Evolutionary conservation across 192 early-diverging fungal genomes (phyloP), one percentile per base, ranked within the genome.

Genomic region (Backusella psychrophila): DNA sequence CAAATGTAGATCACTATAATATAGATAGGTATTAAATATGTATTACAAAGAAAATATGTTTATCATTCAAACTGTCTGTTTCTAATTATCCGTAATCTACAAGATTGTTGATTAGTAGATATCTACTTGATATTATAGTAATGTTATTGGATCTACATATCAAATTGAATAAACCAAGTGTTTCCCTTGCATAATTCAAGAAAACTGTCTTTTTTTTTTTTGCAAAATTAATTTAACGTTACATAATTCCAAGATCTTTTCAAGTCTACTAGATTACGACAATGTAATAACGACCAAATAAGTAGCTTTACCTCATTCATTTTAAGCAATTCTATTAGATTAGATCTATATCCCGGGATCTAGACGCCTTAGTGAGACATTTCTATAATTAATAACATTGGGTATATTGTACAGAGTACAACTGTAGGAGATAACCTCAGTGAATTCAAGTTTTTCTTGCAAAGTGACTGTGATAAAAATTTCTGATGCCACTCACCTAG

Each of bases 401-500:
- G n/a, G 53, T n/a, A 63, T 63, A 63, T 26, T 29, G 56, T 63
- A 63, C 56, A 56, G 56, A 63, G 56, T 63, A 29, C 56, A 14
- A 63, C 56, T 63, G 26, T 63, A 63, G 26, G 8, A 26, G 56
- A 63, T 63, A 63, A 4, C 56, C 12, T 23, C 1, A 63, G 11
- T 9, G 29, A 63, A 6, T 23, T 29, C 9, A 29, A 12, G 56
- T 11, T 29, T 63, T 63, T 23, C 12, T 21, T 63, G 23, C 14
- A 4, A 29, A 63, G 56, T 63, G 56, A 63, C 56, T 63, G 56
- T 29, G 56, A 63, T 63, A 63, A 63, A 63, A 63, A 63, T 63
- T 63, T 63, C 56, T 63, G 23, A 8, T 63, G 14, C 23, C 56
- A 63, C 12, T 29, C 23, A 4, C 23, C 23, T 29, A 0, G 56